A percentile compares a stretch with the other conserved stretches of the same genome.
These are phyloP conservation scores for Eutrema heterophyllum DNA, from an alignment of 345 rosid genomes.

Conservation along the genomic window DNA sequence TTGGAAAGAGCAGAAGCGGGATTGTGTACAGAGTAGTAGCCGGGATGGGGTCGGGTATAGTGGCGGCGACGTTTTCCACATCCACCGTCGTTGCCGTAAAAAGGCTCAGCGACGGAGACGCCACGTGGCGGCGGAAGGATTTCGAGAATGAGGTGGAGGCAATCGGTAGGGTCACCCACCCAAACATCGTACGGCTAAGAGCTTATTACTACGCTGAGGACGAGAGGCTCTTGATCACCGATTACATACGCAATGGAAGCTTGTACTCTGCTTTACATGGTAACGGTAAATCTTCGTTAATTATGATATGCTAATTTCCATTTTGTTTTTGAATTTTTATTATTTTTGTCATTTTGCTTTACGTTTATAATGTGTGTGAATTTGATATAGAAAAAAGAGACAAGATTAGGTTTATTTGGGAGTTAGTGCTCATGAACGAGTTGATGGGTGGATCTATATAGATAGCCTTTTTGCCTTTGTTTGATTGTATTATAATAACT, in stretches of 20 bases:
- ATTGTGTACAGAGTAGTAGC: constrained; percentile 80
- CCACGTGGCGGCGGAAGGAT: constrained; percentile 65
- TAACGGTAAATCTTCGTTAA: constrained; percentile 28
- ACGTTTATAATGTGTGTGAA: neutral
- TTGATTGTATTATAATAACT: neutral
- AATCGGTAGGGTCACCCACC: constrained; percentile 67
- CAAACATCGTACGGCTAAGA: constrained; percentile 67
- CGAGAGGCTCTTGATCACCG: constrained; percentile 81
- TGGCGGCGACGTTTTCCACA: constrained; percentile 16
- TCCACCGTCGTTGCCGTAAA: constrained; percentile 70
- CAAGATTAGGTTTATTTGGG: neutral
- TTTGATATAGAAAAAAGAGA: neutral
- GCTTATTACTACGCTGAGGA: constrained; percentile 84
- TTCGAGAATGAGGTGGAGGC: constrained; percentile 84
- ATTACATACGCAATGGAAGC: constrained; percentile 76
- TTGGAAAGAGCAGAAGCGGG: constrained; percentile 85
- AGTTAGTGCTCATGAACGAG: neutral
- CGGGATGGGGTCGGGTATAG: constrained; percentile 52
- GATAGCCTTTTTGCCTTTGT: neutral
- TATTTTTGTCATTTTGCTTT: neutral
- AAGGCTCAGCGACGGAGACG: constrained; percentile 75
- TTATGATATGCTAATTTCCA: neutral
- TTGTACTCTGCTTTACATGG: constrained; percentile 76
- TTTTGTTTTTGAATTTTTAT: neutral
- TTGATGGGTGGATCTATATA: neutral